phyloP scores from a whole-genome alignment of 345 rosid species.

The Eucalyptus regnans region DNA sequence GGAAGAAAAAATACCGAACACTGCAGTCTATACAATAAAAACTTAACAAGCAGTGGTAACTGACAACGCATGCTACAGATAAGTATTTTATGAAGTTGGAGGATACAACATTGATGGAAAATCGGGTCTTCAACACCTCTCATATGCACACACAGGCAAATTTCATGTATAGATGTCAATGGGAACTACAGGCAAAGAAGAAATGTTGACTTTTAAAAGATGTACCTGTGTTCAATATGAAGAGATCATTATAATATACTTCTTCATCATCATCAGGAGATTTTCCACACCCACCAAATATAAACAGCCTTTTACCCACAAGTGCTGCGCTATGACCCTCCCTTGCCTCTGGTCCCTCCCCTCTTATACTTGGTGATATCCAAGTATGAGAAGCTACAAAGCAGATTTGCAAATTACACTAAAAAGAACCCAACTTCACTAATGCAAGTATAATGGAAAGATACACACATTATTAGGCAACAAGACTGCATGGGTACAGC shows the following conservation, averaged over 20 bases:
- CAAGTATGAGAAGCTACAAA: constrained; percentile 75
- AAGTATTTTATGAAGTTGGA: neutral
- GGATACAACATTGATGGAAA: neutral
- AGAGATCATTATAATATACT: constrained; percentile 82
- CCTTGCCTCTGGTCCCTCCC: constrained; percentile 88
- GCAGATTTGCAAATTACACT: neutral
- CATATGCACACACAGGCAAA: neutral
- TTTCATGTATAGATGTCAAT: neutral
- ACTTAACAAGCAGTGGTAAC: neutral
- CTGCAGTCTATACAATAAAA: neutral
- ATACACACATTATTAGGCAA: neutral
- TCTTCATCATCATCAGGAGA: constrained; percentile 50
- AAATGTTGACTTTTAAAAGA: neutral
- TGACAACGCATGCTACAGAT: neutral
- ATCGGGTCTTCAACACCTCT: neutral
- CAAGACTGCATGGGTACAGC: neutral
- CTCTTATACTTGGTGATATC: constrained; percentile 81
- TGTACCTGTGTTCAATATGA: constrained; percentile 81
- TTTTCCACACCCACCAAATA: constrained; percentile 96
- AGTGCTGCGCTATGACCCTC: constrained; percentile 95
- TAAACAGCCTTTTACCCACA: constrained; percentile 77
- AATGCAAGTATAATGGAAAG: neutral
- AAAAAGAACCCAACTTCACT: neutral
- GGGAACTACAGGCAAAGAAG: neutral
- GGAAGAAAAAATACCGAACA: neutral